Conservation (phyloP, 108 stramenopile species). For the Cyclostephanos invisitatus region DNA sequence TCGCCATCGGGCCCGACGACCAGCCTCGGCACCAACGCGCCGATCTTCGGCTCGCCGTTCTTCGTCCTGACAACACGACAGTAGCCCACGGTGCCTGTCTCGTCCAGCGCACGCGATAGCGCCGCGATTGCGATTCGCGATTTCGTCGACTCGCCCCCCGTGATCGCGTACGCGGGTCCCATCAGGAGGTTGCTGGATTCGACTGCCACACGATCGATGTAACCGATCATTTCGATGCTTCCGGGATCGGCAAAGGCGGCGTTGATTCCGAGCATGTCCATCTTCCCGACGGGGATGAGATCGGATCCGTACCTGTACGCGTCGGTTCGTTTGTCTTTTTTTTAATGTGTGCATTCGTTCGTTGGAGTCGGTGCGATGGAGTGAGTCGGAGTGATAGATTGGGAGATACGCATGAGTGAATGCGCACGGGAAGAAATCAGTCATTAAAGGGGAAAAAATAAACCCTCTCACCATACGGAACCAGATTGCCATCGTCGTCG, state of each 20-base stretch:
- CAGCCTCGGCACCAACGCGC: conserved; percentile 67
- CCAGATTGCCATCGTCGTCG: conserved; percentile 48
- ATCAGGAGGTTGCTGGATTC: conserved; percentile 51
- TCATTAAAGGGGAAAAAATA: neutral
- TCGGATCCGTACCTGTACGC: conserved; percentile 76
- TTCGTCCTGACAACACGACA: conserved; percentile 68
- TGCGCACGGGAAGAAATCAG: neutral
- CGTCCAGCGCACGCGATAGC: conserved; percentile 63
- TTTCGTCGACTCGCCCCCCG: conserved; percentile 62
- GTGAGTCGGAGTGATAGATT: neutral
- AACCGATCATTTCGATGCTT: conserved; percentile 74
- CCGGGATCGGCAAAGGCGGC: conserved; percentile 39
- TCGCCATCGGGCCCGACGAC: neutral
- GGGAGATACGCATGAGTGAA: neutral
- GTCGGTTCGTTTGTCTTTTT: conserved; percentile 37
- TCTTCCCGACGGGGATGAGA: conserved; percentile 67
- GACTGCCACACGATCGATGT: conserved; percentile 34
- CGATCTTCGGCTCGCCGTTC: conserved; percentile 70
- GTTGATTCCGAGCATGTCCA: conserved; percentile 73
- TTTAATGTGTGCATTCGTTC: neutral
- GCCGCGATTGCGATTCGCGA: conserved; percentile 71
- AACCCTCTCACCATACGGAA: conserved; percentile 14
- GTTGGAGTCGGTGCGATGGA: neutral
- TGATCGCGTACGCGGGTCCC: conserved; percentile 68
- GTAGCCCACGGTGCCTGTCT: conserved; percentile 60